Evolutionary conservation across 345 rosid species (phyloP).

Genomic region (Arabidopsis thaliana): TAIR10.1 NC_003074.8:460001-460500

Average conservation of each 20-base stretch:
- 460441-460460: not conserved
- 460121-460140: not conserved
- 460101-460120: constrained; percentile 42
- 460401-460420: not conserved
- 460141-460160: not conserved
- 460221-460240: constrained; percentile 99
- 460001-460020: constrained; percentile 61
- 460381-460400: not conserved
- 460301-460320: constrained; percentile 1
- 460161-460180: constrained; percentile 77
- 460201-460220: constrained; percentile 93
- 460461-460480: not conserved
- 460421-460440: not conserved
- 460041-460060: constrained; percentile 61
- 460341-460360: not conserved
- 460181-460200: constrained; percentile 92
- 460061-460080: constrained; percentile 86
- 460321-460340: not conserved
- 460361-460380: not conserved
- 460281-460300: constrained; percentile 47
- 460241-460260: constrained; percentile 99
- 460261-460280: constrained; percentile 98
- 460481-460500: constrained; percentile 23
- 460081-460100: constrained; percentile 98
- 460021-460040: constrained; percentile 54